Evolutionary conservation across 2,329 filamentous ascomycete genomes (phyloP).

Genomic region (Aspergillus pseudoglaucus): DNA sequence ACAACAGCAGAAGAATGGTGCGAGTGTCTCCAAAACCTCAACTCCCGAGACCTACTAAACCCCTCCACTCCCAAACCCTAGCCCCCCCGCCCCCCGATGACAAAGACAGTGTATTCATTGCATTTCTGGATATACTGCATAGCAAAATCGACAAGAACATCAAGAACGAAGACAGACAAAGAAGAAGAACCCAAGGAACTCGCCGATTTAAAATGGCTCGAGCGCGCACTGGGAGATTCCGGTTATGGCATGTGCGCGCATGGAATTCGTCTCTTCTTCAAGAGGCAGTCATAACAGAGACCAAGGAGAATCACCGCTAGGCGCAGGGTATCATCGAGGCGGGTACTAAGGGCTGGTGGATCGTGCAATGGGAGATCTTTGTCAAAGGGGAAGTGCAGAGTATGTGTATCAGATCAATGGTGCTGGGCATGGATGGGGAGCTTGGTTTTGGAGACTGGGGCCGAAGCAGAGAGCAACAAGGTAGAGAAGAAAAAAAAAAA

Average conservation of each 20-base stretch:
- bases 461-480: too few species aligned
- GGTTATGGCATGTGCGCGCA: not conserved
- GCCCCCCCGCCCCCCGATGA: not conserved
- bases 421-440: not conserved
- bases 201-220: not conserved
- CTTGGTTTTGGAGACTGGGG: not conserved
- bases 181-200: not conserved
- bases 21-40: constrained; percentile 2
- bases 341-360: not conserved
- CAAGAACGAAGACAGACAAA: too few species aligned
- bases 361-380: not conserved
- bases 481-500: not conserved
- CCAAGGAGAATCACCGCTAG: not conserved
- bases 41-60: not conserved
- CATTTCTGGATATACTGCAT: not conserved
- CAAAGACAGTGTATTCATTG: not conserved
- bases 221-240: not conserved
- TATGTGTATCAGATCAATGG: not conserved
- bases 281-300: not conserved
- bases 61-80: not conserved
- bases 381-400: not conserved
- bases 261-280: not conserved
- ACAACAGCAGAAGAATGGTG: constrained; percentile 3
- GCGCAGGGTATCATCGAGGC: not conserved
- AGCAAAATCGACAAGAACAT: too few species aligned